phyloP scores from a whole-genome alignment of 805 yeast genomes.

The Metschnikowia sp. region DNA sequence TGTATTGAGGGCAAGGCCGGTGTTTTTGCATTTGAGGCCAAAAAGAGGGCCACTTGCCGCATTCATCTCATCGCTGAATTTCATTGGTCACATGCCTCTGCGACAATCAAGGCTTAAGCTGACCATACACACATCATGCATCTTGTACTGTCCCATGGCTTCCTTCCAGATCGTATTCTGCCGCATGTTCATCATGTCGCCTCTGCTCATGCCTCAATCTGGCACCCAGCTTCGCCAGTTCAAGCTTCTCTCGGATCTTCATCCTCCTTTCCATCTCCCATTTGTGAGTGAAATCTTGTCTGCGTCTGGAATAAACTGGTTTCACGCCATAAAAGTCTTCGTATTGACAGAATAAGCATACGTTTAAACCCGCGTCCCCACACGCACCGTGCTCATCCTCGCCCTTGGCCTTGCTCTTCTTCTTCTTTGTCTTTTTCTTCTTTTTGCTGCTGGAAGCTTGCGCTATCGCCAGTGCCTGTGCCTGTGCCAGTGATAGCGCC shows the following conservation, averaged over 20 bases:
- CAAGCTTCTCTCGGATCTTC: slow-evolving; percentile 33
- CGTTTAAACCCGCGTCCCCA: slow-evolving; percentile 2
- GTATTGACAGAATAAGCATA: slow-evolving; percentile 53
- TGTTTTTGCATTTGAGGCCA: too few species aligned
- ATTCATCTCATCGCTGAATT: too few species aligned
- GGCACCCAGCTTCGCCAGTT: slow-evolving; percentile 30
- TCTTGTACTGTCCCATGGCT: slow-evolving; percentile 12
- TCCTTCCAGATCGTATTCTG: slow-evolving; percentile 17
- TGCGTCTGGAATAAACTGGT: slow-evolving; percentile 49
- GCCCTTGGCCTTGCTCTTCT: slow-evolving; percentile 11
- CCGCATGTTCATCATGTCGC: not conserved
- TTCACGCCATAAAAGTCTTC: slow-evolving; percentile 48
- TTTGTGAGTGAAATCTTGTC: slow-evolving; percentile 40
- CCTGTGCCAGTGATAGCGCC: slow-evolving; percentile 4
- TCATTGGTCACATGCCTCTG: too few species aligned
- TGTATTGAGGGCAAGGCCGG: too few species aligned
- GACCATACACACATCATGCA: not conserved
- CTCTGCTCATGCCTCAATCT: slow-evolving; percentile 2
- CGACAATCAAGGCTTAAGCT: too few species aligned
- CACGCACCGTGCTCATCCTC: slow-evolving; percentile 3
- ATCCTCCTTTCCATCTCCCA: slow-evolving; percentile 31
- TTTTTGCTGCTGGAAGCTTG: slow-evolving; percentile 12
- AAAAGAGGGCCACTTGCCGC: too few species aligned
- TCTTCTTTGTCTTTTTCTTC: slow-evolving; percentile 13
- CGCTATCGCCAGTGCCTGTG: slow-evolving; percentile 5